Evolutionary conservation across 75 land plant species (phyloP), one percentile per base, ranked within the genome.

Genomic region (Pseudotsuga menziesii): DNA sequence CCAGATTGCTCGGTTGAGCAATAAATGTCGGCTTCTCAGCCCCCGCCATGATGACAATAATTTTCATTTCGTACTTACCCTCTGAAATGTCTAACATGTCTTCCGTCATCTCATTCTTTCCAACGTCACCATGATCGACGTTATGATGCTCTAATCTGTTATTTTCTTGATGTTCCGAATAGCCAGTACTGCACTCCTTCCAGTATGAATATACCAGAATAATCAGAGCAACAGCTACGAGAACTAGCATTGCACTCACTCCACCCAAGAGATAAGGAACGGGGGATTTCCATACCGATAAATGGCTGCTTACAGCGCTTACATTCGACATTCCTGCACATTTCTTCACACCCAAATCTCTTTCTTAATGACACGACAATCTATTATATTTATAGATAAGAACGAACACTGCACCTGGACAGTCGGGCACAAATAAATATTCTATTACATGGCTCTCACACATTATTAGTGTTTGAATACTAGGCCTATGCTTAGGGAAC

Each of bases 31-130:
- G 79, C 1, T n/a, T 62, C 16, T 77, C 56, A 66, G 66, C 39
- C 5, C 79, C 79, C 5, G 79, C 79, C 79, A 77, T 77, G 71
- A 77, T 62, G 22, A 67, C 73, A 27, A 77, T 71, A 0, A 77
- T 14, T 56, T 19, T 67, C 54, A 12, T 29, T 17, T 63, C 67
- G 36, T 13, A 15, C 67, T 63, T 35, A 9, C 16, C 67, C 3
- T 17, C 27, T 63, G 67, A 14, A 25, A 2, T 14, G 29, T 11
- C 26, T 6, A 2, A 20, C 48, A 9, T 61, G 5, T 15, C 6
- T 19, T 63, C 27, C 14, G 6, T 19, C 41, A 16, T 64, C 69
- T 64, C 69, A 15, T 13, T 32, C 20, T 25, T 12, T 2, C 17
- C 20, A 16, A 19, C 17, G 17, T 36, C 69, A 12, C 19, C 5